phyloP scores from a whole-genome alignment of 768 basidiomycete genomes.

The Mycena venus region DNA sequence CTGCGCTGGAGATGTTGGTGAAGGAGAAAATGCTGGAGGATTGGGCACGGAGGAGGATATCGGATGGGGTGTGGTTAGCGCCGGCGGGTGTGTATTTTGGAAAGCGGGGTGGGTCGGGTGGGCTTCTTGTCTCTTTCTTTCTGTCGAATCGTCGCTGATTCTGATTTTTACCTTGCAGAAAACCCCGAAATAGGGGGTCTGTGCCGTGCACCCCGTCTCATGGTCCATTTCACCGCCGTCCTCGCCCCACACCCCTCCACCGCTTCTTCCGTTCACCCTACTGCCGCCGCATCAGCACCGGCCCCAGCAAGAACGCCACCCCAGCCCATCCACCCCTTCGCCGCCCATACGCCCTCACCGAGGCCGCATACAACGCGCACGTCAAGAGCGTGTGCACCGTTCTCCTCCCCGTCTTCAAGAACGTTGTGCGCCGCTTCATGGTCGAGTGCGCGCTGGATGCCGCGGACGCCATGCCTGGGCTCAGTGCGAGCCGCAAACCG shows the following conservation, averaged over 20 bases:
- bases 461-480: constrained; percentile 34
- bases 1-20: constrained; percentile 47
- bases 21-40: constrained; percentile 74
- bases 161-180: constrained; percentile 34
- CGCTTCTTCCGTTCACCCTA: constrained; percentile 21
- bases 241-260: constrained; percentile 35
- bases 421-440: constrained; percentile 74
- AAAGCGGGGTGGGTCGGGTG: constrained; percentile 46
- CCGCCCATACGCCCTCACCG: constrained; percentile 62
- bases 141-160: constrained; percentile 41
- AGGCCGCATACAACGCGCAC: constrained; percentile 58
- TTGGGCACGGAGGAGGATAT: constrained; percentile 78
- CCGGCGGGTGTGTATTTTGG: constrained; percentile 80
- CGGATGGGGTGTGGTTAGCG: constrained; percentile 83
- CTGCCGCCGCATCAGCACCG: constrained; percentile 18
- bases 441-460: constrained; percentile 69
- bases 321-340: constrained; percentile 62
- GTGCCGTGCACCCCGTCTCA: constrained; percentile 70
- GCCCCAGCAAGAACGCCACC: constrained; percentile 24
- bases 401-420: constrained; percentile 74
- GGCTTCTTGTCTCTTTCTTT: constrained; percentile 38
- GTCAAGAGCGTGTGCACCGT: constrained; percentile 71
- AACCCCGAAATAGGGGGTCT: constrained; percentile 20
- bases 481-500: constrained; percentile 42
- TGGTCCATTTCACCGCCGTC: constrained; percentile 61